These are phyloP conservation scores for Sungouiozyma ichnusensis DNA, from an alignment of 805 yeast genomes.

Conservation along the genomic window DNA sequence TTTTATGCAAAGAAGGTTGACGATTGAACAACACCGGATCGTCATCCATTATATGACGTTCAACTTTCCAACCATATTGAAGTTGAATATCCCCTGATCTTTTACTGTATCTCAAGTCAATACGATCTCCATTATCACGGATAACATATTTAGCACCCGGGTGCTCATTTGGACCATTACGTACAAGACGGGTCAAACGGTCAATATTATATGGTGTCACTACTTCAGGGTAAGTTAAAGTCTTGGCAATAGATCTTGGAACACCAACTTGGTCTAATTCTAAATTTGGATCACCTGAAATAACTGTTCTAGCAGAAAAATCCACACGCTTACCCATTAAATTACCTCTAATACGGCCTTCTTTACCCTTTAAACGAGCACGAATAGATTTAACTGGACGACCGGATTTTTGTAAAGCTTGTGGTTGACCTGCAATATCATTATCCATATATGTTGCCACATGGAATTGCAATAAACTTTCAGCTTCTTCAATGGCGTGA, in stretches of 20 bases:
- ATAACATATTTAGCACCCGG: slow-evolving; percentile 99
- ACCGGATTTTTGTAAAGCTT: slow-evolving; percentile 96
- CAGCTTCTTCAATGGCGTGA: slow-evolving; percentile 94
- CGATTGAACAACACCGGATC: slow-evolving; percentile 98
- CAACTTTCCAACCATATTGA: slow-evolving; percentile 99
- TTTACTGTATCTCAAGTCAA: slow-evolving; percentile 91
- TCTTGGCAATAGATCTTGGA: slow-evolving; percentile 91
- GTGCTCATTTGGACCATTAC: slow-evolving; percentile 98
- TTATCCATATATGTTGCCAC: slow-evolving; percentile 99
- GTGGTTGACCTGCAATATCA: slow-evolving; percentile 99
- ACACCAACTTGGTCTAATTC: slow-evolving; percentile 99
- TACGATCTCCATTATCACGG: slow-evolving; percentile 97
- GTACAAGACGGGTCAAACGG: slow-evolving; percentile 80
- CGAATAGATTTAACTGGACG: slow-evolving; percentile 97
- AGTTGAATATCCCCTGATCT: slow-evolving; percentile 97
- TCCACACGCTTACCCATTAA: slow-evolving; percentile 99
- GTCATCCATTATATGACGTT: slow-evolving; percentile 93
- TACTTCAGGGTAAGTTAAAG: slow-evolving; percentile 91
- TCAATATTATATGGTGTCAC: slow-evolving; percentile 97
- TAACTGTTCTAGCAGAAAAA: slow-evolving; percentile 97
- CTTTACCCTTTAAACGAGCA: slow-evolving; percentile 99
- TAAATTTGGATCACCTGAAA: slow-evolving; percentile 97
- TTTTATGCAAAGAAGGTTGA: slow-evolving; percentile 97
- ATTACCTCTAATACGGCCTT: slow-evolving; percentile 97
- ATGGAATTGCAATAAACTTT: slow-evolving; percentile 88